These are phyloP conservation scores for Dryadomyces quercus-mongolicae DNA, from an alignment of 2,329 filamentous ascomycete genomes.

Conservation along the genomic window DNA sequence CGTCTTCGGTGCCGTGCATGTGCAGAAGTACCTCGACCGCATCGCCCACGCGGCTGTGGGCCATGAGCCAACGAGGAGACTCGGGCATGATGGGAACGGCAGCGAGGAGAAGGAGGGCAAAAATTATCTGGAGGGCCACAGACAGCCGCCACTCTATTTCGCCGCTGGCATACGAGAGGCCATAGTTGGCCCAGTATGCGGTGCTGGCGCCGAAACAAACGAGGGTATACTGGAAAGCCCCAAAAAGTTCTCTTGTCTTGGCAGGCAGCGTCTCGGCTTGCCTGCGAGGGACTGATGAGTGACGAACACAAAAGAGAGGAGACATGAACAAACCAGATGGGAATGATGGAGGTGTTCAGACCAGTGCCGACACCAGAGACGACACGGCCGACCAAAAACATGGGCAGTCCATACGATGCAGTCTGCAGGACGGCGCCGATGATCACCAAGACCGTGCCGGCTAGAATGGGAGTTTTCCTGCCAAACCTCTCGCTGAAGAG, in stretches of 20 bases:
- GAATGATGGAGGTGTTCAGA: conserved; percentile 31
- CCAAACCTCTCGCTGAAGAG: conserved; percentile 21
- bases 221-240: conserved; percentile 1
- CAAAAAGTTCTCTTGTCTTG: conserved; percentile 15
- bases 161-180: conserved; percentile 25
- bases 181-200: conserved; percentile 37
- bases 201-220: conserved; percentile 22
- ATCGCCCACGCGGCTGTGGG: conserved; percentile 22
- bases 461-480: conserved; percentile 20
- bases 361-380: conserved; percentile 41
- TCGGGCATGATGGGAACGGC: conserved; percentile 27
- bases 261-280: conserved; percentile 24
- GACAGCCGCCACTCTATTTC: conserved; percentile 44
- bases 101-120: conserved; percentile 20
- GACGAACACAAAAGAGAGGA: not conserved
- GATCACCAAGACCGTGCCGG: conserved; percentile 20
- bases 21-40: conserved; percentile 21
- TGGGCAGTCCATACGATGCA: conserved; percentile 26
- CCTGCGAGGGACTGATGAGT: conserved; percentile 11
- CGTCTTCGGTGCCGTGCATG: conserved; percentile 19
- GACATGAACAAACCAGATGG: conserved; percentile 19
- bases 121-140: conserved; percentile 30
- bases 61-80: conserved; percentile 27
- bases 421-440: conserved; percentile 46
- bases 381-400: conserved; percentile 35